phyloP scores from a whole-genome alignment of 2,329 filamentous ascomycete species.

The Aureobasidium pullulans region DNA sequence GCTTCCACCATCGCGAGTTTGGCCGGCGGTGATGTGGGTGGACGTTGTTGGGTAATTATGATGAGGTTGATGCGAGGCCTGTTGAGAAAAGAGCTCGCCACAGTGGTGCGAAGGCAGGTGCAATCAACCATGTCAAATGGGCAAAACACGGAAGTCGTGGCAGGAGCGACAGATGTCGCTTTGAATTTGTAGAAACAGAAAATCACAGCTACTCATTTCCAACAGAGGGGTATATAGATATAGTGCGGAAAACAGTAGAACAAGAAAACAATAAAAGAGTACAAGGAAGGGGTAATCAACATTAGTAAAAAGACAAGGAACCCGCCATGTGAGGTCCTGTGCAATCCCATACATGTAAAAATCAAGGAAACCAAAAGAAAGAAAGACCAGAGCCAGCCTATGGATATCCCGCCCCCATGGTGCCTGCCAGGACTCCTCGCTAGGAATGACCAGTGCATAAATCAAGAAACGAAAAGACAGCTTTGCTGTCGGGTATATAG shows the following conservation, averaged over 20 bases:
- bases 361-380: not conserved
- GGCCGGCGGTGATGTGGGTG: not conserved
- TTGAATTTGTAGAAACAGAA: not conserved
- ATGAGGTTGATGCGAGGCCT: not conserved
- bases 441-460: constrained; percentile 7
- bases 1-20: not conserved
- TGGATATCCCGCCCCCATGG: constrained; percentile 8
- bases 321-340: constrained; percentile 11
- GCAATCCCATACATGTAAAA: constrained; percentile 3
- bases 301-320: not conserved
- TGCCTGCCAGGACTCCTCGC: constrained; percentile 12
- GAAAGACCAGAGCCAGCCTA: constrained; percentile 8
- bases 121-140: not conserved
- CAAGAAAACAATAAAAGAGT: not conserved
- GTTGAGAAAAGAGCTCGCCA: not conserved
- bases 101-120: not conserved
- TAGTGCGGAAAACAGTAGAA: not conserved
- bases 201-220: constrained; percentile 4
- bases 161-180: not conserved
- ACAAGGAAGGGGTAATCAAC: constrained; percentile 3
- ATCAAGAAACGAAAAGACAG: not conserved
- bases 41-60: not conserved
- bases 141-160: not conserved
- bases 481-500: not conserved
- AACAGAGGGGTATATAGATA: constrained; percentile 9